Base-by-base conservation (phyloP, 148 eudicot species). In the Fallopia convolvulus region DNA sequence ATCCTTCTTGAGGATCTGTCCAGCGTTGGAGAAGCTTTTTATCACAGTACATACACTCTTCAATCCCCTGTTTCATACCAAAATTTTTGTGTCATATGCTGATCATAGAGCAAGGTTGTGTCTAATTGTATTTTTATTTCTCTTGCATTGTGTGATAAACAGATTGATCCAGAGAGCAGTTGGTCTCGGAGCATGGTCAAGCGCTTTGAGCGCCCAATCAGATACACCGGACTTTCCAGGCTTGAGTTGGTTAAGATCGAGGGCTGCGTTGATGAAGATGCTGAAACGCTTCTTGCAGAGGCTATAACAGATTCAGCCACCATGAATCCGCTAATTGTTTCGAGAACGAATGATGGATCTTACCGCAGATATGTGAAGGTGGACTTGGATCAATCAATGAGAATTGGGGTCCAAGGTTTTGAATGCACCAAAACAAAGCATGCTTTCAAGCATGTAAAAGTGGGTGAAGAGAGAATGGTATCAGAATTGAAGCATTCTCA, bases 81-180 rank as follows among this genome's bases (percentile, higher is more conserved):
- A 44, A 9, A 3, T 9, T 48, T 48, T 13, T 4, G 12, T 33
- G 32, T 66, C 72, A 66, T 2, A 36, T 12, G 17, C 6, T 66
- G 11, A 66, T 66, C 6, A 66, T 12, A 33, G 26, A 26, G 21
- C 1, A 17, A 21, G 15, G 17, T 26, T 26, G 47, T 71, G 47
- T 6, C 47, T 44, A 44, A 44, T 44, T 44, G 2, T n/a, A n/a
- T 55, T 20, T 55, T 55, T 55, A 4, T 17, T 55, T 55, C 20
- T n/a, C 6, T 17, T 55, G 3, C 10, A 1, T 55, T n/a, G 1
- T 73, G 14, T 73, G 18, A 1, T 73, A 32, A 6, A 48, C 55
- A 73, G 75, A 73, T 73, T 73, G 75, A 73, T 73, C 75, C 75
- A 10, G 46, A 44, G 17, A 68, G 72, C 20, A 68, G 72, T 17